Evolutionary conservation across 441 rosid genomes (phyloP).

Genomic region (Erodium chrysanthum): DNA sequence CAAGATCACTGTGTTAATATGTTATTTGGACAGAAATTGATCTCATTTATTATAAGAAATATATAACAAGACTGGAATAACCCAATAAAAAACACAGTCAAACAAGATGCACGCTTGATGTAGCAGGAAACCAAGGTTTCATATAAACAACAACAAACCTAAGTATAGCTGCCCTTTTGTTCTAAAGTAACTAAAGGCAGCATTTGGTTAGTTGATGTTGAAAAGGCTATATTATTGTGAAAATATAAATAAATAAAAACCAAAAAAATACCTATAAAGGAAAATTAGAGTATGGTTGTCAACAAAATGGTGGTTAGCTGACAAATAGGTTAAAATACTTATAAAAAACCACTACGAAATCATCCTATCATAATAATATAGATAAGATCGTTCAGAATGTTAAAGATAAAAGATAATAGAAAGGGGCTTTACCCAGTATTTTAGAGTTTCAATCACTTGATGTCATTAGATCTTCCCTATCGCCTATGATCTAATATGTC

Average conservation of each 20-base stretch:
- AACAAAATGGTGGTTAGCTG: background rate
- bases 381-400: background rate
- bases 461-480: background rate
- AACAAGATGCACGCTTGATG: no score
- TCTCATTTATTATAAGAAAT: background rate
- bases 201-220: background rate
- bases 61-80: conserved; percentile 1
- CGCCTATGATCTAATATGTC: background rate
- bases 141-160: background rate
- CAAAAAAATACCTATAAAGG: background rate
- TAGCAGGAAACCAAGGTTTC: background rate
- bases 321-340: no score
- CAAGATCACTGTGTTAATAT: conserved; percentile 24
- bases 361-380: background rate
- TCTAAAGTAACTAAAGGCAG: background rate
- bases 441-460: background rate
- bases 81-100: background rate
- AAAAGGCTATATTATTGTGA: background rate
- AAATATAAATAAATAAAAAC: background rate
- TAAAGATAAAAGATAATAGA: background rate
- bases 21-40: conserved; percentile 8
- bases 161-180: background rate
- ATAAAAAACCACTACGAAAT: no score
- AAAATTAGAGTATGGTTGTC: background rate
- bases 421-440: background rate